Base-by-base conservation (phyloP, 1,284 basidiomycete genomes). In the Ceratobasidium theobromae region DNA sequence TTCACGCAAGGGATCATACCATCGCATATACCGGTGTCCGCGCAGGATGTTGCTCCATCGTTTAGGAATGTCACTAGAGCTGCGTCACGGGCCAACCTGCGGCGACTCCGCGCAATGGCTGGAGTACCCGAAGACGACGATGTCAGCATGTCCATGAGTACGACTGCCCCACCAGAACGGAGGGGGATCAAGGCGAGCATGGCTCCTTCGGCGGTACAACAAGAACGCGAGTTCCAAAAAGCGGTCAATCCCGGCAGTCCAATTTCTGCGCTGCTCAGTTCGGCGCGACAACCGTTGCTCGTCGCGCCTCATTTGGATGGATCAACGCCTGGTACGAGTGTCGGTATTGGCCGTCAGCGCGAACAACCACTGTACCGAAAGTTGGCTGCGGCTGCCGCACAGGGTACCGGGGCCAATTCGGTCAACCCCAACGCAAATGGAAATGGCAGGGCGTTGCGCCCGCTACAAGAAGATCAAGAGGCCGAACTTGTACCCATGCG, bases 221-320 rank as follows among this genome's bases (percentile, higher is more conserved):
- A 95, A 75, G 95, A 99, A 82, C 87, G 90, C 73, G 95, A 98
- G 76, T 96, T 97, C 85, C 88, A 93, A 78, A 88, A 90, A 72
- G 97, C 95, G 1, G 91, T 98, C 2, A 91, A 95, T 74, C 97
- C 96, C 3, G 94, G 93, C 55, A 92, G 88, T 70, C 96, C 97
- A 0, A 96, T 99, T 68, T 93, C 93, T 21, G 93, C 92, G 4
- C 80, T 99, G 58, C 84, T 99, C 73, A 89, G 84, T 71, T 93
- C 92, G 0, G 95, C 95, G 1, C 82, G 90, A 53, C 91, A 95
- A 75, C 95, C 95, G 0, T 81, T 96, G 41, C 81, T 96, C 60
- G 89, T 95, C 74, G 86, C 86, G 2, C 58, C 58, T 5, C 58
- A 62, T 62, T 38, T 62, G 48, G 58, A 62, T 25, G 58, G 58